Percentiles rank a stretch among this genome's conserved stretches.
These are phyloP conservation scores for Fraxinus nigra DNA, from an alignment of 305 asterid species.

Conservation along the genomic window DNA sequence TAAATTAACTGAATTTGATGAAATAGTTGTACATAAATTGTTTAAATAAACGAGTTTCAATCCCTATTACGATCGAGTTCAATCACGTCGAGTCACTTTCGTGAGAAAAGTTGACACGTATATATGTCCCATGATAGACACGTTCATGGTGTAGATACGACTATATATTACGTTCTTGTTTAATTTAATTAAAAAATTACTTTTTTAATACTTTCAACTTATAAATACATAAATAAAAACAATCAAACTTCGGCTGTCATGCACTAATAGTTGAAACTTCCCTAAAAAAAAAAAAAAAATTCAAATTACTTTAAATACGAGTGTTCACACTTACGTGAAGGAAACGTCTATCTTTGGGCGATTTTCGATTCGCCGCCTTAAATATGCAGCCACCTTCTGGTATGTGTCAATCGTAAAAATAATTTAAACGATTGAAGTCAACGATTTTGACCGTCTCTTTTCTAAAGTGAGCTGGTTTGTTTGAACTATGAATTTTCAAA, in stretches of 20 bases:
- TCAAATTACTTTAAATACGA: not conserved
- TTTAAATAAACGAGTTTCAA: no score
- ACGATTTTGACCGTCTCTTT: not conserved
- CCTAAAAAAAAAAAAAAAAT: no score
- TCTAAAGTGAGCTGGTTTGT: not conserved
- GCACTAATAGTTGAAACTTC: not conserved
- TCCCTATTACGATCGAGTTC: no score
- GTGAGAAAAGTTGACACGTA: no score
- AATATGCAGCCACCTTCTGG: not conserved
- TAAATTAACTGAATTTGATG: no score
- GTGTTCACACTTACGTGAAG: not conserved
- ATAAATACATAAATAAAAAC: no score
- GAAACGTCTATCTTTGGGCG: not conserved
- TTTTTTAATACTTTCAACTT: not conserved
- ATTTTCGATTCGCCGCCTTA: not conserved
- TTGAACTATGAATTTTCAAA: not conserved
- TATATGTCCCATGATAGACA: not conserved
- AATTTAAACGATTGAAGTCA: not conserved
- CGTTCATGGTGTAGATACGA: not conserved
- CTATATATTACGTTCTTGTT: not conserved
- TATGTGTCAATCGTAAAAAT: not conserved
- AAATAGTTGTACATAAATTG: no score
- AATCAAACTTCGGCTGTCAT: not conserved
- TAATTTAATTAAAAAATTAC: no score
- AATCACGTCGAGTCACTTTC: no score